Base-by-base conservation (phyloP, 768 basidiomycete species). In the Boletus sensibilis region DNA sequence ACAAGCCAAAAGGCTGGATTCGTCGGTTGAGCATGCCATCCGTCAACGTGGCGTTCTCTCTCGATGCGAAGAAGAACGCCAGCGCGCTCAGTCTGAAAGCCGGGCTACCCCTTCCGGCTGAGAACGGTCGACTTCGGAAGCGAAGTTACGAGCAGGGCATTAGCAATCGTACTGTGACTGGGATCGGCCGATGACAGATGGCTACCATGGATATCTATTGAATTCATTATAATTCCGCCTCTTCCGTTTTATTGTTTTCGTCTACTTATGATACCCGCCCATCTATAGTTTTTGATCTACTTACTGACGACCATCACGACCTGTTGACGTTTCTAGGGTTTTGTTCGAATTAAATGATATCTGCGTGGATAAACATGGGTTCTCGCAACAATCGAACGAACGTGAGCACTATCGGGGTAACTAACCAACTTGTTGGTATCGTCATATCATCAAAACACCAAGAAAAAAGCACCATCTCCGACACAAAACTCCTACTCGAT, bases 1-100 rank as follows among this genome's bases (percentile, higher is more conserved):
- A 84, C 51, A 85, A 85, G 62, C 76, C 83, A 10, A 87, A 80
- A 55, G 82, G 87, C 0, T 91, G 90, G 90, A 88, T 91, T 59
- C 75, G 88, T 21, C 76, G 88, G 52, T 67, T 92, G 55, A 91
- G 90, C 62, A 88, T 91, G 86, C 88, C 88, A 1, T 79, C 77
- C 5, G 74, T 81, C n/a, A 81, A 81, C 41, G 77, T 78, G 44
- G 81, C 84, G 35, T 85, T 90, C 64, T 79, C 78, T 7, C 72
- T 81, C 25, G 86, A 88, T 62, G 78, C 73, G 29, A 82, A 77
- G 73, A 83, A 76, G 73, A 83, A 78, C 21, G 70, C 71, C 33
- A 83, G 82, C 55, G 70, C 74, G 39, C 72, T 75, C 27, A 74
- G 73, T 50, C 67, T 79, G 60, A 73, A 59, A 35, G 51, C 62